Evolutionary conservation across 164 flowering plant genomes (phyloP), one percentile per base, ranked within the genome.

Genomic region (Chimonanthus praecox): DNA sequence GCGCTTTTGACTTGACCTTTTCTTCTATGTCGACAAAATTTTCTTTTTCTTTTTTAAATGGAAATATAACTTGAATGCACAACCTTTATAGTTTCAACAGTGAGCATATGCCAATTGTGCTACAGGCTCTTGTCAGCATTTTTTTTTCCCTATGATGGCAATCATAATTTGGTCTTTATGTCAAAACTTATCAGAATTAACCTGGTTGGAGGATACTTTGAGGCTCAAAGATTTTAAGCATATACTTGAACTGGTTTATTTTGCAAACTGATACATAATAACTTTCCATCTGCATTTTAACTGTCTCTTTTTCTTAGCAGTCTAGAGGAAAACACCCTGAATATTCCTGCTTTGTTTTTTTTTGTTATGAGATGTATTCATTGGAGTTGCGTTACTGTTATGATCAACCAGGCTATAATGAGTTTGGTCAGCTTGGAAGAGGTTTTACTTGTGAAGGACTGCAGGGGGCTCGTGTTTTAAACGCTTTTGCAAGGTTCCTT

Each of bases 341-440:
- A 65, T 50, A 60, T 72, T 61, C 44, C 15, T 65, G 11, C 51
- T 6, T 13, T 18, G 49, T 74, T 72, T 78, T 64, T 64, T 68
- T 13, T 72, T 84, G 81, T 87, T 75, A 81, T 78, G 11, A 68
- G 15, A 64, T 71, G 44, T 80, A 85, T 83, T 87, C 77, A 83
- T 78, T 66, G 69, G 70, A 79, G 58, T 75, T 78, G 67, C 69
- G 49, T 80, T 64, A 74, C 72, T 87, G 76, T 80, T 83, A 73
- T 85, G 78, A 74, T 76, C 77, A 83, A 92, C 80, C 92, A 96
- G 99, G 99, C 83, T 96, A 96, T 82, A 96, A 96, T 86, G 99
- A 96, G 76, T 88, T 74, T 87, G 99, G 98, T 81, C 99, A 96
- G 82, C 99, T 96, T 84, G 99, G 99, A 68, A 88, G 97, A 87